These are phyloP conservation scores for Lipomyces starkeyi DNA, from an alignment of 805 yeast species.

Conservation along the genomic window DNA sequence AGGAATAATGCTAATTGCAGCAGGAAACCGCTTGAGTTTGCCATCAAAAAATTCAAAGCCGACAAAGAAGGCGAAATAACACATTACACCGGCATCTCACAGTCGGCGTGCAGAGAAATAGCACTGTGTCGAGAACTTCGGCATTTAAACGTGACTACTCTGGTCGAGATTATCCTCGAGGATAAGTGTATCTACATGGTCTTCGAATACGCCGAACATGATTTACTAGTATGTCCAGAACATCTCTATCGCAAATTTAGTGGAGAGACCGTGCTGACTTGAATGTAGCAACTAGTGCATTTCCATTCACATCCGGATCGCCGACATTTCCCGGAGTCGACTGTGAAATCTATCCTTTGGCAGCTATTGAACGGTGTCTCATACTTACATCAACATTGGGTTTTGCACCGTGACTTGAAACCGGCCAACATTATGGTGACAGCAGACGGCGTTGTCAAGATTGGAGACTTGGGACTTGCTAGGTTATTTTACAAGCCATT, in stretches of 20 bases:
- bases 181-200: conserved; percentile 92
- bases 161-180: conserved; percentile 84
- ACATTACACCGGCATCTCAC: conserved; percentile 94
- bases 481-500: conserved; percentile 49
- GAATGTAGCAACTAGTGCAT: conserved; percentile 77
- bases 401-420: conserved; percentile 90
- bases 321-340: conserved; percentile 74
- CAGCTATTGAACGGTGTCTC: conserved; percentile 92
- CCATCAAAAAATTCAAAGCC: conserved; percentile 93
- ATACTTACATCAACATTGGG: conserved; percentile 94
- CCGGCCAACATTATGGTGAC: conserved; percentile 99
- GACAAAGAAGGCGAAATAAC: conserved; percentile 89
- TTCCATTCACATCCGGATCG: conserved; percentile 90
- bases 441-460: conserved; percentile 85
- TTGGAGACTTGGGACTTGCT: conserved; percentile 82
- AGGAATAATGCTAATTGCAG: not conserved
- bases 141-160: conserved; percentile 79
- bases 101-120: conserved; percentile 96
- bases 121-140: conserved; percentile 84
- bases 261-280: not conserved
- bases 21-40: conserved; percentile 56
- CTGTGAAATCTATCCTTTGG: conserved; percentile 85
- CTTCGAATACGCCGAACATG: conserved; percentile 96
- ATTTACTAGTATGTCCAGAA: conserved; percentile 56
- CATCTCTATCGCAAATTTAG: not conserved